phyloP scores from a whole-genome alignment of 257 asterid species.

The Solanum tarapatanum region DNA sequence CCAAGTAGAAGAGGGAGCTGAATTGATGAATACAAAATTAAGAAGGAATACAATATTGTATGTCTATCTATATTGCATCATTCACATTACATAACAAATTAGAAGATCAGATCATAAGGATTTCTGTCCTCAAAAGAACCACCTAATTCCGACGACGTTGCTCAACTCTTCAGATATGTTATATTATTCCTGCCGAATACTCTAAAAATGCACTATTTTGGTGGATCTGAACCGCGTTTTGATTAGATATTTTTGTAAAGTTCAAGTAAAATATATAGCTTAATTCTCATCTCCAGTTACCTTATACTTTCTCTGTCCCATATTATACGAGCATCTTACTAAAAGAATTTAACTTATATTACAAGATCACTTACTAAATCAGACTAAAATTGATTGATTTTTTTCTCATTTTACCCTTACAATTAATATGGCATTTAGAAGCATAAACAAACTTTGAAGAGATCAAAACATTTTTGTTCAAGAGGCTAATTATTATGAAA shows the following conservation, averaged over 20 bases:
- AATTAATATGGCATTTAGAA: no score
- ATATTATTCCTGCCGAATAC: background rate
- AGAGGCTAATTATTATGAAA: no score
- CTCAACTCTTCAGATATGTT: background rate
- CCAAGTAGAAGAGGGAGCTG: background rate
- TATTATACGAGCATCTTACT: no score
- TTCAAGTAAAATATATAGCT: background rate
- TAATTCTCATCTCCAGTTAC: background rate
- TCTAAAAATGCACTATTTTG: background rate
- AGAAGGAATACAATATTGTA: background rate
- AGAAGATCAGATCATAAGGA: background rate
- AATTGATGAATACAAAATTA: background rate
- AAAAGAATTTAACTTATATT: background rate
- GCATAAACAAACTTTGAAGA: background rate
- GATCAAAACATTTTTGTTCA: background rate
- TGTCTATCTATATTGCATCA: background rate
- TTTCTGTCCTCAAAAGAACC: background rate
- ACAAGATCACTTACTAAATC: background rate
- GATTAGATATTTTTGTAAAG: background rate
- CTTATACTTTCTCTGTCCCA: background rate
- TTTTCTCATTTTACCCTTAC: background rate
- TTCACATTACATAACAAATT: background rate
- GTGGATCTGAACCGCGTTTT: background rate
- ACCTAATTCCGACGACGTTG: background rate
- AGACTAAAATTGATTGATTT: no score